Evolutionary conservation across 164 flowering plant genomes (phyloP), one percentile per base, ranked within the genome.

Genomic region (Umbilicus rupestris): DNA sequence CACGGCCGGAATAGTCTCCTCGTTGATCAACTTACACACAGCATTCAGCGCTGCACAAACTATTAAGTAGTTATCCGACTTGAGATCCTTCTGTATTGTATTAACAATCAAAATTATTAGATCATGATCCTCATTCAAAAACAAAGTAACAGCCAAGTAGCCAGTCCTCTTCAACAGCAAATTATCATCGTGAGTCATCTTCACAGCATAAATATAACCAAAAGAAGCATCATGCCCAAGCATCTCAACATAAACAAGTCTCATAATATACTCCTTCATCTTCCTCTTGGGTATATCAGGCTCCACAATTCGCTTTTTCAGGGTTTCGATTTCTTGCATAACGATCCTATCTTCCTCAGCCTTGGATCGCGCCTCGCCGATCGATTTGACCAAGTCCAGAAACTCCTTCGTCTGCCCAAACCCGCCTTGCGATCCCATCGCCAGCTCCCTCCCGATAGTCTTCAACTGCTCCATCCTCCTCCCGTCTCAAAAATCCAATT

Each of bases 211-310:
- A 62, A 95, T 95, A 79, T 95, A 95, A 2, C 94, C 99, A 55
- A 95, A 95, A 2, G 99, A 92, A 0, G 99, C 97, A 71, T 95
- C 99, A 74, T 95, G 97, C 42, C 99, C 99, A n/a, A 95, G 82
- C 99, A 95, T 95, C 74, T 95, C 99, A 11, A 95, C 78, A 65
- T 95, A 95, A 28, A 92, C 82, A 30, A 95, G 83, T 3, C 99
- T 87, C 26, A 95, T 87, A 15, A 95, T 85, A 76, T 79, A 95
- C 84, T 95, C 99, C 78, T 95, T 95, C 90, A 95, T 85, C 86
- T 87, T 89, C 59, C 92, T 77, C 69, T 88, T 89, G 17, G 97
- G 96, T 68, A 87, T 85, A 46, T 90, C 93, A 0, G 99, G 99
- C 55, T 83, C 88, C 26, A 66, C 49, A 62, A 95, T 82, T 10